Conservation (phyloP, 1,139 yeast genomes). For the Saccharomyces hybrid region DNA sequence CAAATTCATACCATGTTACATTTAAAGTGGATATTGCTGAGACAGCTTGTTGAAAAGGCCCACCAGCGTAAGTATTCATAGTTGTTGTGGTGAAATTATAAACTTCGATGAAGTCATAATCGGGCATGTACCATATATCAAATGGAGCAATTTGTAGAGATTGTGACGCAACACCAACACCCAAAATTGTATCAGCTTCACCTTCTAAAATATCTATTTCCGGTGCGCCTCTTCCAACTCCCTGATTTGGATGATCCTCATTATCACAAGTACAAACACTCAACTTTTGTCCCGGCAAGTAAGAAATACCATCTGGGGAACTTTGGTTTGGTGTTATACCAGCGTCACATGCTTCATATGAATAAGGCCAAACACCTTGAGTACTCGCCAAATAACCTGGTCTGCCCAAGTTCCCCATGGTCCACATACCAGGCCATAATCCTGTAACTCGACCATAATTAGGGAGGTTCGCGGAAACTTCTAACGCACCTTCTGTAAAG, state of each 20-base stretch:
- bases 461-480: slow-evolving; percentile 64
- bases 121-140: slow-evolving; percentile 82
- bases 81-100: slow-evolving; percentile 53
- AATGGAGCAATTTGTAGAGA: slow-evolving; percentile 78
- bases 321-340: slow-evolving; percentile 90
- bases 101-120: slow-evolving; percentile 61
- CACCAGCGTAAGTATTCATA: slow-evolving; percentile 75
- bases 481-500: slow-evolving; percentile 67
- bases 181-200: slow-evolving; percentile 43
- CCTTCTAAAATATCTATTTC: slow-evolving; percentile 85
- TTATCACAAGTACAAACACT: slow-evolving; percentile 65
- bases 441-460: slow-evolving; percentile 64
- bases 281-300: slow-evolving; percentile 69
- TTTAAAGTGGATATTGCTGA: slow-evolving; percentile 68
- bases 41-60: slow-evolving; percentile 79
- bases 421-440: slow-evolving; percentile 89
- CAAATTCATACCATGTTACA: slow-evolving; percentile 66
- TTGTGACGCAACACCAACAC: slow-evolving; percentile 68
- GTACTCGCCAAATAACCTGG: slow-evolving; percentile 76
- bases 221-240: slow-evolving; percentile 82
- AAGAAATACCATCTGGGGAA: slow-evolving; percentile 71
- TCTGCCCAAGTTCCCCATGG: slow-evolving; percentile 77
- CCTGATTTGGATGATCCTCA: slow-evolving; percentile 72
- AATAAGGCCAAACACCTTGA: slow-evolving; percentile 86
- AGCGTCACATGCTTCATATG: slow-evolving; percentile 76